phyloP scores from a whole-genome alignment of 352 stramenopile species.

The Globisporangium camurandrum region DNA sequence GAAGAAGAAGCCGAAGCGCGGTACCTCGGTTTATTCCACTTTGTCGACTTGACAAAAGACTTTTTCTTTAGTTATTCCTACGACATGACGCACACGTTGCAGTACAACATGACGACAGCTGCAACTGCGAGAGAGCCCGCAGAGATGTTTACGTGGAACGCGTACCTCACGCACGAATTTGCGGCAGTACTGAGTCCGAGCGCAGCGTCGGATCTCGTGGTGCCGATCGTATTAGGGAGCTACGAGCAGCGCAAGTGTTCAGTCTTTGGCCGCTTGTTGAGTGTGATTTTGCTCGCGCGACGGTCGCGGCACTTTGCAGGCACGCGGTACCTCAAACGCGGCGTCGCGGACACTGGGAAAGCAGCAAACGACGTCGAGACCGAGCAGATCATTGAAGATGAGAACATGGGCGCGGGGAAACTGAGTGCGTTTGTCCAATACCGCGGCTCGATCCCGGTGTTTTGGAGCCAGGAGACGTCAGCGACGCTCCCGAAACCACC shows the following conservation, averaged over 20 bases:
- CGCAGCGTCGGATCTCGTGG: slow-evolving; percentile 81
- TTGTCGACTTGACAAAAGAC: slow-evolving; percentile 98
- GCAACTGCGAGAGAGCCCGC: slow-evolving; percentile 68
- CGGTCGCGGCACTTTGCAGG: slow-evolving; percentile 97
- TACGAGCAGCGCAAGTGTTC: slow-evolving; percentile 96
- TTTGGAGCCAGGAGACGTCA: slow-evolving; percentile 98
- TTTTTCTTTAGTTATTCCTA: slow-evolving; percentile 99
- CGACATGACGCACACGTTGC: slow-evolving; percentile 95
- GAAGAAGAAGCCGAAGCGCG: slow-evolving; percentile 79
- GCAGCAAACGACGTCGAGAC: slow-evolving; percentile 99
- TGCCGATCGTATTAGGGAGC: slow-evolving; percentile 91
- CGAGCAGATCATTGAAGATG: slow-evolving; percentile 93
- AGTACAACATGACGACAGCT: slow-evolving; percentile 95
- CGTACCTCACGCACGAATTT: slow-evolving; percentile 93
- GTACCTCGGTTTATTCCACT: slow-evolving; percentile 97
- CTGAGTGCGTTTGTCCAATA: slow-evolving; percentile 98
- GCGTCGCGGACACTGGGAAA: slow-evolving; percentile 96
- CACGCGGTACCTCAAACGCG: slow-evolving; percentile 97
- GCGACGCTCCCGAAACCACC: slow-evolving; percentile 97
- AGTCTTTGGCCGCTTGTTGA: slow-evolving; percentile 93
- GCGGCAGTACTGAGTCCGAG: slow-evolving; percentile 73
- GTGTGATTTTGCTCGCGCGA: slow-evolving; percentile 94
- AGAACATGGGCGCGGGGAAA: slow-evolving; percentile 84
- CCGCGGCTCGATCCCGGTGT: slow-evolving; percentile 98
- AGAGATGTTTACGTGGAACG: slow-evolving; percentile 97